Base-by-base conservation (phyloP, 169 alveolate genomes). In the Cystoisospora suis region DNA sequence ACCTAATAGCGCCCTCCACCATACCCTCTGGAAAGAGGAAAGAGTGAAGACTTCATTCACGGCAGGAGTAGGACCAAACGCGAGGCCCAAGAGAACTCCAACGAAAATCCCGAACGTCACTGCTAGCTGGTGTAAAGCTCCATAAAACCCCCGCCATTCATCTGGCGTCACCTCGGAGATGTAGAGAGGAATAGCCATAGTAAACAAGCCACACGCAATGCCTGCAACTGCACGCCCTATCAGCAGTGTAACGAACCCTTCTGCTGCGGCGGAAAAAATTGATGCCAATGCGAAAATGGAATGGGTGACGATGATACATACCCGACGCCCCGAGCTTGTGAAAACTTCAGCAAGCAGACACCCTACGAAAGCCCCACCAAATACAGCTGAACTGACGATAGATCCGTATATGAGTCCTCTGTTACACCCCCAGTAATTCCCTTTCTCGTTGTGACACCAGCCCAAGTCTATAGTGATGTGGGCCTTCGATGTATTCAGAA, bases 111-210 rank as follows among this genome's bases (percentile, higher is more conserved):
- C 98, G 34, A 95, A 45, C n/a, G 97, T 94, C 40, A 96, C 93
- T 80, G 94, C 90, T 81, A 96, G 89, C 81, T 97, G 98, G 91
- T 96, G 94, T 0, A 93, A 81, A 44, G 87, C 65, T 12, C 97
- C 98, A 45, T 88, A 96, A 70, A 81, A 88, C 6, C 98, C 98
- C 9, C 98, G 93, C 36, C 92, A 77, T 32, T 92, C 94, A 34
- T 90, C 92, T 4, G 97, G 96, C n/a, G 97, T 93, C 87, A 96
- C 93, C 89, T 96, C 98, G 0, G 97, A 92, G 34, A 96, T 81
- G 91, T 93, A 96, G 94, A 95, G 88, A 9, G 98, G 98, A 15
- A 93, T 96, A 46, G 95, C 65, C 0, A 95, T 97, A 2, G 98
- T 95, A 17, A 91, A 90, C 45, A 95, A 59, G 0, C 98, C 98